A percentile compares a stretch with the other conserved stretches of the same genome.
These are phyloP conservation scores for Larix kaempferi DNA, from an alignment of 75 land plant genomes.

Conservation along the genomic window DNA sequence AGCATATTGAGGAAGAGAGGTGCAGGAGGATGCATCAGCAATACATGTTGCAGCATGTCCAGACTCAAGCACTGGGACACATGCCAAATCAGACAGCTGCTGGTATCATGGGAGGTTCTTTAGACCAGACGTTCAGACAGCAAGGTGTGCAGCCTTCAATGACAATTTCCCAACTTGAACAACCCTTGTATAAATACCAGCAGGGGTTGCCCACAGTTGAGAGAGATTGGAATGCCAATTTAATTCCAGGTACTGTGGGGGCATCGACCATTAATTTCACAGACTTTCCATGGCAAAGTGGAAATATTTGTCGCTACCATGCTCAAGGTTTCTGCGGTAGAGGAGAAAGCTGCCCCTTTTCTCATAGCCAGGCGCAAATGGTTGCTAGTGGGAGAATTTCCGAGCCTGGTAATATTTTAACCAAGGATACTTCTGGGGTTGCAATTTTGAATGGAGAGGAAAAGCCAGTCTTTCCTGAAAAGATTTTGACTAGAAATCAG, in stretches of 20 bases:
- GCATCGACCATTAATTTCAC: conserved; percentile 2
- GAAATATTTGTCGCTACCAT: not conserved
- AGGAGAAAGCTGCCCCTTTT: conserved; percentile 17
- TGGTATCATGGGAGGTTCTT: not conserved
- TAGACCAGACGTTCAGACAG: not conserved
- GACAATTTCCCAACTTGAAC: not conserved
- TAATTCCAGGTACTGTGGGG: not conserved
- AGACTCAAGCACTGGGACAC: conserved; percentile 4
- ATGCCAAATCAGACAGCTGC: not conserved
- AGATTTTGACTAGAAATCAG: conserved; percentile 19
- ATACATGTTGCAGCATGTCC: conserved; percentile 16
- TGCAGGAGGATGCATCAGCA: conserved; percentile 13
- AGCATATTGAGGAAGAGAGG: conserved; percentile 15
- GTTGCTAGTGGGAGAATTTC: not conserved
- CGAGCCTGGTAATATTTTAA: not conserved
- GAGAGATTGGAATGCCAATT: not conserved
- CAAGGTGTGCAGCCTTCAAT: not conserved
- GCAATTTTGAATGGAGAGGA: conserved; percentile 13
- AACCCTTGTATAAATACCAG: not conserved
- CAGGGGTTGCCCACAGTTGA: not conserved
- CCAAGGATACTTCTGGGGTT: not conserved
- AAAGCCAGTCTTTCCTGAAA: conserved; percentile 21
- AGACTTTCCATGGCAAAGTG: not conserved
- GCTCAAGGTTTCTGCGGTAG: not conserved
- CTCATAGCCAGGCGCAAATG: conserved; percentile 12